These are phyloP conservation scores for Citrullus colocynthis DNA, from an alignment of 306 rosid genomes.

Conservation along the genomic window DNA sequence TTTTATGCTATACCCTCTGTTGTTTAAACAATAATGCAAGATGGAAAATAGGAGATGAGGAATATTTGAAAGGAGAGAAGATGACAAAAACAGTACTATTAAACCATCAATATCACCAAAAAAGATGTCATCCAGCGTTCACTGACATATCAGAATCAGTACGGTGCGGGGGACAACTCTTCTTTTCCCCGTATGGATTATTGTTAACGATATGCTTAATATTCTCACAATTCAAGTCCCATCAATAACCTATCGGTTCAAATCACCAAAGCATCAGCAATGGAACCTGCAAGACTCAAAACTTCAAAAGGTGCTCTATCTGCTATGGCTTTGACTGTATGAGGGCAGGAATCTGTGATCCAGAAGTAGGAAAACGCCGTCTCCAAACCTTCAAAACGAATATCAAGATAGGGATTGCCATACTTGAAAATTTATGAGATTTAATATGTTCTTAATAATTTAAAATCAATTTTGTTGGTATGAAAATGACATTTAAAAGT, in stretches of 20 bases:
- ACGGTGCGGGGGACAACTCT: neutral
- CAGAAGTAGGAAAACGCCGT: slow-evolving; percentile 72
- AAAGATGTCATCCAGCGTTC: neutral
- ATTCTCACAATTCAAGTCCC: neutral
- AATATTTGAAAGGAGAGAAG: neutral
- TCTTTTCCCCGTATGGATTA: neutral
- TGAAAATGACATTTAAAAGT: too few species aligned
- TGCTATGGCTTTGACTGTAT: slow-evolving; percentile 59
- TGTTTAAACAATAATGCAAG: neutral
- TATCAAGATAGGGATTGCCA: slow-evolving; percentile 4
- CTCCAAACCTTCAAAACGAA: slow-evolving; percentile 25
- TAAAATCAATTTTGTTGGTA: neutral
- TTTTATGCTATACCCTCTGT: neutral
- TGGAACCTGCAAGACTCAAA: slow-evolving; percentile 78
- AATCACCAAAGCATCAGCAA: slow-evolving; percentile 68
- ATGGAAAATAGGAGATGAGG: neutral
- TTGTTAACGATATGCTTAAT: neutral
- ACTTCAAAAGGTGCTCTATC: slow-evolving; percentile 81
- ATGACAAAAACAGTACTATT: neutral
- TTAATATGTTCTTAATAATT: neutral
- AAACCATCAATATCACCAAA: neutral
- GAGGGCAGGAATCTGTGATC: slow-evolving; percentile 95
- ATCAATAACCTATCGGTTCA: slow-evolving; percentile 14
- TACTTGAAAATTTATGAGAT: neutral
- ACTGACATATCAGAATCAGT: neutral